Conservation (phyloP, 192 early-diverging fungal species). For the Kickxella alabastrina region DNA sequence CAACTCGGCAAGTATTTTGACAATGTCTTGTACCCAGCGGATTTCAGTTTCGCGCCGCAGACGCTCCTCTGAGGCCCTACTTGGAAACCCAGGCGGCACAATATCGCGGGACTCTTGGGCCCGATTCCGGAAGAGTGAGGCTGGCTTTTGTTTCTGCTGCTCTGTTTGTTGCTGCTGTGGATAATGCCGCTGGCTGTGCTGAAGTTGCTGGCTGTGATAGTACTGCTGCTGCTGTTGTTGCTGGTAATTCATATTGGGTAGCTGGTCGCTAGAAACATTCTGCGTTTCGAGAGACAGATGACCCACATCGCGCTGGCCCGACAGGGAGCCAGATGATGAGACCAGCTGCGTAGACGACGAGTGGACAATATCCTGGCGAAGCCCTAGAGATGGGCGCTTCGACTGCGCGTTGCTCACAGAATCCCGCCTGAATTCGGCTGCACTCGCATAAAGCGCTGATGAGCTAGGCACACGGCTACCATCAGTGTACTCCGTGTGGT, state of each 20-base stretch:
- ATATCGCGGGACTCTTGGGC: slow-evolving; percentile 20
- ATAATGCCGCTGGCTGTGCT: slow-evolving; percentile 9
- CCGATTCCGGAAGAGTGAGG: slow-evolving; percentile 1
- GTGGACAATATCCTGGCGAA: slow-evolving; percentile 23
- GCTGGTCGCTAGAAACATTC: slow-evolving; percentile 21
- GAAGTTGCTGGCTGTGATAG: background rate
- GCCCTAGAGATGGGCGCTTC: slow-evolving; percentile 35
- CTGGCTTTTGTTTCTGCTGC: slow-evolving; percentile 4
- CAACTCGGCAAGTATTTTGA: slow-evolving; percentile 25
- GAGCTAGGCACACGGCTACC: slow-evolving; percentile 16
- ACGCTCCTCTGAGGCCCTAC: slow-evolving; percentile 39
- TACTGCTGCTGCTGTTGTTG: slow-evolving; percentile 12
- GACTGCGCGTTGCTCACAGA: slow-evolving; percentile 20
- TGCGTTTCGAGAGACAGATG: slow-evolving; percentile 18
- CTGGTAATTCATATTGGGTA: slow-evolving; percentile 7
- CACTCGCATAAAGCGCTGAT: slow-evolving; percentile 26
- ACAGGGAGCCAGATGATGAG: background rate
- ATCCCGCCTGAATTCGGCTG: slow-evolving; percentile 32
- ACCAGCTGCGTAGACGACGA: slow-evolving; percentile 9
- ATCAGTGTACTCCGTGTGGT: slow-evolving; percentile 19
- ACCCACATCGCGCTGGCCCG: slow-evolving; percentile 18
- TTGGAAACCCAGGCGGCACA: slow-evolving; percentile 33
- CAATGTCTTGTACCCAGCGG: slow-evolving; percentile 47
- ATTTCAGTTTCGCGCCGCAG: slow-evolving; percentile 51
- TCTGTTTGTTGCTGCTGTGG: slow-evolving; percentile 5